Conservation (phyloP, 2,329 filamentous ascomycete genomes). For the Pseudogymnoascus sp. region DNA sequence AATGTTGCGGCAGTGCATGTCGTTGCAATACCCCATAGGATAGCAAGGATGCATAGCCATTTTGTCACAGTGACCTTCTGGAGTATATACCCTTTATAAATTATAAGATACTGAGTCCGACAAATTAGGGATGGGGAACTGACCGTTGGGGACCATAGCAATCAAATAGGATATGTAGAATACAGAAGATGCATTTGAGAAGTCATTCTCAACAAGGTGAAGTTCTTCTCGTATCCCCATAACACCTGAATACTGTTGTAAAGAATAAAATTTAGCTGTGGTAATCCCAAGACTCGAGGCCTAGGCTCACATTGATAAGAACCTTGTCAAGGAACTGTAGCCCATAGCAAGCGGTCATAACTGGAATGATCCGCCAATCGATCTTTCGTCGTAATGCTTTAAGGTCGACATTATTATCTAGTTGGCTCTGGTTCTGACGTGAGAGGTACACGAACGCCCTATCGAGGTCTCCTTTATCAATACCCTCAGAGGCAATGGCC, state of each 20-base stretch:
- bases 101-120: neutral
- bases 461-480: slow-evolving; percentile 31
- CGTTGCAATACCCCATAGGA: slow-evolving; percentile 51
- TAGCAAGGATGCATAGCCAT: slow-evolving; percentile 51
- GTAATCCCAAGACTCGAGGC: neutral
- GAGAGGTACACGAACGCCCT: slow-evolving; percentile 33
- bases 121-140: slow-evolving; percentile 16
- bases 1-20: slow-evolving; percentile 46
- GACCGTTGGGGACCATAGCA: slow-evolving; percentile 53
- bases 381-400: slow-evolving; percentile 45
- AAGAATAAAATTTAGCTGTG: neutral
- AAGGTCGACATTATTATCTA: slow-evolving; percentile 32
- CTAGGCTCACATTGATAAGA: slow-evolving; percentile 48
- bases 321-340: slow-evolving; percentile 59
- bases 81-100: slow-evolving; percentile 43
- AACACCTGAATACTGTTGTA: slow-evolving; percentile 51
- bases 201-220: slow-evolving; percentile 50
- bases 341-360: slow-evolving; percentile 55
- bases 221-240: slow-evolving; percentile 54
- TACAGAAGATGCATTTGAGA: slow-evolving; percentile 54
- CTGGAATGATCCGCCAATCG: slow-evolving; percentile 50
- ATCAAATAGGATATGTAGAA: slow-evolving; percentile 55
- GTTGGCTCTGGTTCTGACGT: slow-evolving; percentile 34
- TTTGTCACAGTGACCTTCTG: slow-evolving; percentile 54
- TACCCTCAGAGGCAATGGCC: neutral